Base-by-base conservation (phyloP, 202 grass and related monocot genomes). In the Schoenoplectus tabernaemontani region DNA sequence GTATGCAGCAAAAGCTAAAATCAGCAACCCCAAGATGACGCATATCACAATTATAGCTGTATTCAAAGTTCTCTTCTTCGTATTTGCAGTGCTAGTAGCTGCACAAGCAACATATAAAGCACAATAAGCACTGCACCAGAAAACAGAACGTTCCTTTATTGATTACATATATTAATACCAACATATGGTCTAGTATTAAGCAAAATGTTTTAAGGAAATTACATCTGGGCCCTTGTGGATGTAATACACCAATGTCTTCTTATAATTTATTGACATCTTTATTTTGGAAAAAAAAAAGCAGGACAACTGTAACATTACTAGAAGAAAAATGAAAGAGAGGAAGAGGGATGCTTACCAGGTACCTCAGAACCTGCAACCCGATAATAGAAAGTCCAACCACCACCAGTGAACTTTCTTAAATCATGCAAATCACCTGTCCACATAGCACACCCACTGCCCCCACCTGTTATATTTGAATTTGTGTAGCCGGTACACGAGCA, bases 401-500 rank as follows among this genome's bases (percentile, higher is more conserved):
- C 65, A 20, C 10, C 23, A n/a, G 4, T n/a, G 9, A 39, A 0
- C 81, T 57, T 77, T 33, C 1, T 85, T 0, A 69, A 41, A 5
- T 92, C 89, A 3, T 77, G 46, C 22, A 91, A 54, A 38, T 85
- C 79, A 22, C 43, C 70, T 0, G 10, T 58, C 93, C 93, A 96
- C 64, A 85, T 48, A 15, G n/a, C 30, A 20, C 81, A 71, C 4
- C 53, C 57, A 46, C 43, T 85, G 39, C 47, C 86, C 70, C 86
- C 42, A 78, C 92, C 87, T 26, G 17, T n/a, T n/a, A 86, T 66
- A 7, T 36, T 87, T 58, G 90, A 85, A 37, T 37, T 5, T n/a
- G 51, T 56, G 42, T 90, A 97, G 16, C 89, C 89, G 11, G 83
- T 88, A 83, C 92, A 96, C 0, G 87, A 88, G 81, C 85, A 86